A percentile compares a stretch with the other conserved stretches of the same genome.
phyloP scores from a whole-genome alignment of 352 stramenopile species.

The Phytophthora litchii region DNA sequence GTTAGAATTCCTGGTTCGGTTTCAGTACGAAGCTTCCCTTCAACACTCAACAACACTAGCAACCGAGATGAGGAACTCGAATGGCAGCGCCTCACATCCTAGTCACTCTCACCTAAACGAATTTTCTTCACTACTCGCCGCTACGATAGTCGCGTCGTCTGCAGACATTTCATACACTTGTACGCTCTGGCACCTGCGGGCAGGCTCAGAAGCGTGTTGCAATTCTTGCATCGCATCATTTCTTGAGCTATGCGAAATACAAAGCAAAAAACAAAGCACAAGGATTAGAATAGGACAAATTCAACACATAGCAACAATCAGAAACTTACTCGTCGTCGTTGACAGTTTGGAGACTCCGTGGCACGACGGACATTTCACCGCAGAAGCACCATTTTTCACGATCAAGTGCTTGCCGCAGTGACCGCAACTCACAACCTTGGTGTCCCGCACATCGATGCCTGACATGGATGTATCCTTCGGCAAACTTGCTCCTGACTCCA shows the following conservation, averaged over 20 bases:
- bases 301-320: not conserved
- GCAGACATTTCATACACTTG: slow-evolving; percentile 90
- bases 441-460: slow-evolving; percentile 73
- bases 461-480: slow-evolving; percentile 38
- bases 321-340: slow-evolving; percentile 78
- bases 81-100: slow-evolving; percentile 2
- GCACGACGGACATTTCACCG: slow-evolving; percentile 84
- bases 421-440: slow-evolving; percentile 85
- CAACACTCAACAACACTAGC: slow-evolving; percentile 22
- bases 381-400: slow-evolving; percentile 76
- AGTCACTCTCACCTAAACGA: slow-evolving; percentile 19
- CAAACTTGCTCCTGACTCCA: slow-evolving; percentile 41
- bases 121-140: slow-evolving; percentile 2
- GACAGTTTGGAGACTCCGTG: slow-evolving; percentile 83
- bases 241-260: slow-evolving; percentile 65
- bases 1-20: not conserved
- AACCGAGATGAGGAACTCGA: slow-evolving; percentile 2
- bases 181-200: slow-evolving; percentile 81
- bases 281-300: slow-evolving; percentile 21
- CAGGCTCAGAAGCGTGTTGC: slow-evolving; percentile 84
- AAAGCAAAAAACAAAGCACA: slow-evolving; percentile 22
- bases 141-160: slow-evolving; percentile 82
- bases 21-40: not conserved
- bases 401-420: slow-evolving; percentile 88
- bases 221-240: slow-evolving; percentile 89